phyloP scores from a whole-genome alignment of 2,329 filamentous ascomycete species.

The Colletotrichum sp. region DNA sequence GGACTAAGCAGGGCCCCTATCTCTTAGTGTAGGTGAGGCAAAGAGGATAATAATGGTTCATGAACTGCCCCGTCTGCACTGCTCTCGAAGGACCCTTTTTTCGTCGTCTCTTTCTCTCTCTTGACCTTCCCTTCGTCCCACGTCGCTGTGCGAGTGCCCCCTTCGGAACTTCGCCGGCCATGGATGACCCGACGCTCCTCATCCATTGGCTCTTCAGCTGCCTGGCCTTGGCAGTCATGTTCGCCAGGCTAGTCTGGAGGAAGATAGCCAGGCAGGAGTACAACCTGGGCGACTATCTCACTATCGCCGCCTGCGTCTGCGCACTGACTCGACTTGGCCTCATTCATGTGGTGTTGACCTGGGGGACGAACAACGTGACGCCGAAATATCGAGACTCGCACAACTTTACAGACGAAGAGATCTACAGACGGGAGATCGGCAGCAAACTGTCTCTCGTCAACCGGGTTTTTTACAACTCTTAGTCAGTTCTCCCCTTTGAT shows the following conservation, averaged over 20 bases:
- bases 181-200: constrained; percentile 23
- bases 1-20: constrained; percentile 1
- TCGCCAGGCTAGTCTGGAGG: constrained; percentile 22
- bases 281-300: constrained; percentile 27
- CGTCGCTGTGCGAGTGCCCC: background rate
- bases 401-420: constrained; percentile 32
- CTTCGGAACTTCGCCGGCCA: constrained; percentile 15
- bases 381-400: constrained; percentile 23
- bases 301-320: constrained; percentile 45
- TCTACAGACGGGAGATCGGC: constrained; percentile 36
- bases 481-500: constrained; percentile 29
- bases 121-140: background rate
- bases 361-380: constrained; percentile 40
- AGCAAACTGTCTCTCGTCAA: constrained; percentile 37
- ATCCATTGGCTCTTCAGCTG: constrained; percentile 31
- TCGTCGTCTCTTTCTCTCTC: background rate
- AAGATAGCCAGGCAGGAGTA: constrained; percentile 24
- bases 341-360: constrained; percentile 38
- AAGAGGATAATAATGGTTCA: constrained; percentile 17
- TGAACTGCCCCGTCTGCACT: background rate
- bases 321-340: constrained; percentile 27
- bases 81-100: background rate
- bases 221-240: constrained; percentile 27
- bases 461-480: constrained; percentile 37
- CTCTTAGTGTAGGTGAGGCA: background rate